Conservation (phyloP, 805 yeast genomes). For the Babjeviella inositovora region DNA sequence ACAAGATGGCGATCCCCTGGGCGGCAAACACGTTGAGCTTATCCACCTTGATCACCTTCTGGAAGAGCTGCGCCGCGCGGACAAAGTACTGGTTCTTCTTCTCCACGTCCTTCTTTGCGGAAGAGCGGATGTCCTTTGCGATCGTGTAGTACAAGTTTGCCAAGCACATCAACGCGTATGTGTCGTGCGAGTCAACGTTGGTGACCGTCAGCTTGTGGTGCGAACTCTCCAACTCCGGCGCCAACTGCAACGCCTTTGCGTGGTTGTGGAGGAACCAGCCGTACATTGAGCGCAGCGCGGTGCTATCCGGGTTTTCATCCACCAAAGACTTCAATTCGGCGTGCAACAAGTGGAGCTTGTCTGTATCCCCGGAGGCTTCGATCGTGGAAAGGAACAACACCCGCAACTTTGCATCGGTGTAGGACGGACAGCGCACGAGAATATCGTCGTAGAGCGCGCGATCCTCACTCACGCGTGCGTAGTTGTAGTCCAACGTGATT, state of each 20-base stretch:
- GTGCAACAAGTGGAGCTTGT: slow-evolving; percentile 20
- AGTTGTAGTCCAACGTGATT: slow-evolving; percentile 46
- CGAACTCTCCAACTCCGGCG: slow-evolving; percentile 47
- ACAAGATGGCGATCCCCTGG: slow-evolving; percentile 88
- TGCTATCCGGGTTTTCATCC: slow-evolving; percentile 33
- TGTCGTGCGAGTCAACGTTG: slow-evolving; percentile 73
- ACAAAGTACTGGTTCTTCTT: slow-evolving; percentile 61
- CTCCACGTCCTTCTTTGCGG: slow-evolving; percentile 19
- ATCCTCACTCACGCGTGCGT: slow-evolving; percentile 62
- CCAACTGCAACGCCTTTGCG: slow-evolving; percentile 21
- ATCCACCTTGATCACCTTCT: slow-evolving; percentile 77
- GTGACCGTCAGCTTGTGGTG: slow-evolving; percentile 80
- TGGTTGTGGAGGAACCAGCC: slow-evolving; percentile 72
- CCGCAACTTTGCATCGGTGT: slow-evolving; percentile 64
- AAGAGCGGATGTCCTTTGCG: slow-evolving; percentile 58
- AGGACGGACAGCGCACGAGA: slow-evolving; percentile 46
- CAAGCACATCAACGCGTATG: slow-evolving; percentile 76
- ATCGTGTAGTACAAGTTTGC: slow-evolving; percentile 76
- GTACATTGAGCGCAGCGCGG: slow-evolving; percentile 80
- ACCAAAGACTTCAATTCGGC: slow-evolving; percentile 40
- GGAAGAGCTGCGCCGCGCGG: slow-evolving; percentile 84
- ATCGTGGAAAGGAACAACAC: slow-evolving; percentile 44
- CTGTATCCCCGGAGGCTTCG: slow-evolving; percentile 32
- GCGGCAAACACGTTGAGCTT: slow-evolving; percentile 88
- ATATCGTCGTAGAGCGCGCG: slow-evolving; percentile 34